Conservation (phyloP, 2,329 filamentous ascomycete genomes). For the Trichoderma hamatum region DNA sequence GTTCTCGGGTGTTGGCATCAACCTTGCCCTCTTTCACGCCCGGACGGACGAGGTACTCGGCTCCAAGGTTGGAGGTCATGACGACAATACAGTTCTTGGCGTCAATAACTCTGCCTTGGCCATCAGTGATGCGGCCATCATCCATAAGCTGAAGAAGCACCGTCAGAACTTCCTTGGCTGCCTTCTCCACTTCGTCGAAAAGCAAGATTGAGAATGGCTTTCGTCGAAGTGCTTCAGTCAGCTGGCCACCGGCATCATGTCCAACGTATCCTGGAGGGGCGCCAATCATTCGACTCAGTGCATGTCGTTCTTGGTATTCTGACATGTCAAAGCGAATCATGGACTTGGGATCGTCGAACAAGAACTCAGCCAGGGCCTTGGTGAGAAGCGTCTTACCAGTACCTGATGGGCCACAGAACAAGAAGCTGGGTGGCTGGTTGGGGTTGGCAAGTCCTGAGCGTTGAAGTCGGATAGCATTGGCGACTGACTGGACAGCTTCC, state of each 20-base stretch:
- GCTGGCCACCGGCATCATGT: slow-evolving; percentile 91
- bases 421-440: slow-evolving; percentile 95
- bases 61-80: slow-evolving; percentile 97
- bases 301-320: slow-evolving; percentile 96
- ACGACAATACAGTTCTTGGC: slow-evolving; percentile 98
- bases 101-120: slow-evolving; percentile 92
- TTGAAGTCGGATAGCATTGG: slow-evolving; percentile 93
- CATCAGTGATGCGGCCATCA: slow-evolving; percentile 96
- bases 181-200: slow-evolving; percentile 98
- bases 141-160: slow-evolving; percentile 99
- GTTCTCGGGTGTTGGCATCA: slow-evolving; percentile 79
- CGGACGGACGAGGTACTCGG: slow-evolving; percentile 85
- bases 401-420: slow-evolving; percentile 97
- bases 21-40: slow-evolving; percentile 80
- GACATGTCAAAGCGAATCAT: slow-evolving; percentile 99
- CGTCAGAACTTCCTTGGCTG: slow-evolving; percentile 94
- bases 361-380: slow-evolving; percentile 94
- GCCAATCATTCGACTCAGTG: slow-evolving; percentile 95
- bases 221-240: slow-evolving; percentile 91
- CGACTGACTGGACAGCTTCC: slow-evolving; percentile 89
- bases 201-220: slow-evolving; percentile 97
- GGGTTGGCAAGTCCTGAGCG: slow-evolving; percentile 93
- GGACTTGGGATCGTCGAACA: slow-evolving; percentile 94
- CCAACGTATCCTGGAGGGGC: slow-evolving; percentile 96
- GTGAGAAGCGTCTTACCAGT: slow-evolving; percentile 97